Evolutionary conservation across 805 yeast genomes (phyloP).

Genomic region (Candida palmyrensis): DNA sequence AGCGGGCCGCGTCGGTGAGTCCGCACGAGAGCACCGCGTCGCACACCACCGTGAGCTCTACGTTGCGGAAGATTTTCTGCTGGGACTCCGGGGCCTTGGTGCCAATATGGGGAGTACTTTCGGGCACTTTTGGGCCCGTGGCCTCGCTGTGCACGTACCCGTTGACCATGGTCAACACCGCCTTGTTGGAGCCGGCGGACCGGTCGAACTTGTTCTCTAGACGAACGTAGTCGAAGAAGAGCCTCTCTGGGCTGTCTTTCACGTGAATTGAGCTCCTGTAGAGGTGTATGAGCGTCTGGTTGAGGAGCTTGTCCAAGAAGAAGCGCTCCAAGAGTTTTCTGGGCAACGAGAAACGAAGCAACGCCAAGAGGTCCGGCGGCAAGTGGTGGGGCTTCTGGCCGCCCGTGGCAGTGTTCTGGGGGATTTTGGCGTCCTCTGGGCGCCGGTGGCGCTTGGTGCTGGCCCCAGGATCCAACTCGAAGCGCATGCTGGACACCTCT

Average conservation of each 20-base stretch:
- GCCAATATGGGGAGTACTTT: conserved; percentile 3
- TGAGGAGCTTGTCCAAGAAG: conserved; percentile 15
- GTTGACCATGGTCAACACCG: conserved; percentile 14
- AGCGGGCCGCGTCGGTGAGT: conserved; percentile 2
- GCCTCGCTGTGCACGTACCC: conserved; percentile 16
- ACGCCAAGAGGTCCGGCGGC: background rate
- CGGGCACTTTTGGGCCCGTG: no score
- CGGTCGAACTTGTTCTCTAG: conserved; percentile 13
- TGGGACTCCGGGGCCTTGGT: conserved; percentile 9
- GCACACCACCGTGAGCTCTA: conserved; percentile 17
- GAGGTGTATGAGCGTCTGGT: conserved; percentile 21
- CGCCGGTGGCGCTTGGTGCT: background rate
- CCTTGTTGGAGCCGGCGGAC: conserved; percentile 9
- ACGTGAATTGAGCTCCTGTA: conserved; percentile 11
- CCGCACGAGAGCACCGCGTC: conserved; percentile 16
- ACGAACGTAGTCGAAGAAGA: conserved; percentile 17
- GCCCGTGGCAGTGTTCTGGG: background rate
- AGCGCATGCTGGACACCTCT: conserved; percentile 18
- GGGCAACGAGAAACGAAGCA: conserved; percentile 11
- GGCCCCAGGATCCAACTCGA: conserved; percentile 3
- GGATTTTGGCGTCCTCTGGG: background rate
- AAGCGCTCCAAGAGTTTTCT: conserved; percentile 15
- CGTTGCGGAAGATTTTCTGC: conserved; percentile 17
- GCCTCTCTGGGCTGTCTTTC: conserved; percentile 9
- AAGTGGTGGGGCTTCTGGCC: conserved; percentile 3